Percentiles rank a stretch among this genome's conserved stretches.
Conservation (phyloP, 2,329 filamentous ascomycete genomes). For the Ophiobolus disseminans region DNA sequence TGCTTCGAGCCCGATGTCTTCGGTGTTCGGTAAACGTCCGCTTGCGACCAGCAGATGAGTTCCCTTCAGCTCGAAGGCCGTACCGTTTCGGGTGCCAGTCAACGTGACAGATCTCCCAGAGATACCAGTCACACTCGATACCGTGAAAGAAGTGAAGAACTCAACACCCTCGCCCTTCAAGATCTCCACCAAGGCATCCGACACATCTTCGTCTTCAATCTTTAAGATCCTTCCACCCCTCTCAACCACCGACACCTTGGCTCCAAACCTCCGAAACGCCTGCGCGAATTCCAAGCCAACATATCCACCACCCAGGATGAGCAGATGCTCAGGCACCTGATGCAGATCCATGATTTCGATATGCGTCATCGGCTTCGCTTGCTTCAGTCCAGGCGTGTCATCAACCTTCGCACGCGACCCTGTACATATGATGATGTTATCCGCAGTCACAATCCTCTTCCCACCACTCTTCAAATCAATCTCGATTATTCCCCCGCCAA, state of each 20-base stretch:
- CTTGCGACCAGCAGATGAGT: conserved; percentile 16
- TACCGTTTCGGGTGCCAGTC: conserved; percentile 2
- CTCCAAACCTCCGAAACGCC: conserved; percentile 13
- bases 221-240: conserved; percentile 11
- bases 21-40: conserved; percentile 18
- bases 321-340: conserved; percentile 13
- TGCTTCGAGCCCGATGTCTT: conserved; percentile 9
- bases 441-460: conserved; percentile 17
- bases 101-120: conserved; percentile 13
- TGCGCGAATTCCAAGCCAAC: conserved; percentile 23
- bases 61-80: conserved; percentile 8
- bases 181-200: conserved; percentile 10
- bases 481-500: conserved; percentile 9
- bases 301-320: conserved; percentile 22
- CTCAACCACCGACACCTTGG: conserved; percentile 19
- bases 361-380: conserved; percentile 17
- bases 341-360: conserved; percentile 17
- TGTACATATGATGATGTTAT: conserved; percentile 22
- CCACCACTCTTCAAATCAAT: conserved; percentile 12
- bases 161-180: conserved; percentile 14
- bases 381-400: conserved; percentile 15
- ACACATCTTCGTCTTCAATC: conserved; percentile 19
- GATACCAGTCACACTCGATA: conserved; percentile 7
- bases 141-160: conserved; percentile 2
- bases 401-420: conserved; percentile 18